Conservation (phyloP, 805 yeast genomes). For the Nakazawaea pomicola region DNA sequence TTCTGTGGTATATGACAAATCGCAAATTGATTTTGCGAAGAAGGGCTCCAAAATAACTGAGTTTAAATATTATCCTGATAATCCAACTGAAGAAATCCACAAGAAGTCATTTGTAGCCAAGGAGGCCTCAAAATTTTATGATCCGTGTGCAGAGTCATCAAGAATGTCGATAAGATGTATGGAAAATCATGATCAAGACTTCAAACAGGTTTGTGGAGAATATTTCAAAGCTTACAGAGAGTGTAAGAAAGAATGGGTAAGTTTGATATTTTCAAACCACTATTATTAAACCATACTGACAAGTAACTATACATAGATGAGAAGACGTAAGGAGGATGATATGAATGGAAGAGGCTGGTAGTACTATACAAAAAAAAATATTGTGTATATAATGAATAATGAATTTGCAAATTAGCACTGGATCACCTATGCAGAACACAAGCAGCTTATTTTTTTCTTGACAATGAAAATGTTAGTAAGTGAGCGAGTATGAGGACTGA, state of each 20-base stretch:
- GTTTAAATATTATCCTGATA: constrained; percentile 78
- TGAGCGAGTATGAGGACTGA: too few relatives aligned
- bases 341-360: constrained; percentile 12
- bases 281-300: neutral
- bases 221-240: constrained; percentile 92
- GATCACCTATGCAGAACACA: too few relatives aligned
- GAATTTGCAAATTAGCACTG: too few relatives aligned
- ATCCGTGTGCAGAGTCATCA: constrained; percentile 89
- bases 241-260: constrained; percentile 75
- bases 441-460: too few relatives aligned
- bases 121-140: constrained; percentile 79
- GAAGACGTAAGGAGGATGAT: constrained; percentile 10
- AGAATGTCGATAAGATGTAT: constrained; percentile 83
- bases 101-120: constrained; percentile 56
- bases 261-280: constrained; percentile 11
- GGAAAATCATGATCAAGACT: constrained; percentile 70
- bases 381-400: too few relatives aligned
- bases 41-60: constrained; percentile 43
- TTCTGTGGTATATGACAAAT: constrained; percentile 27
- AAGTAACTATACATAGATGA: constrained; percentile 4
- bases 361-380: too few relatives aligned
- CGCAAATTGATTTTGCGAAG: constrained; percentile 48
- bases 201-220: constrained; percentile 60
- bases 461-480: too few relatives aligned
- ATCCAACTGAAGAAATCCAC: constrained; percentile 70